phyloP scores from a whole-genome alignment of 1,284 basidiomycete genomes.

The Leucoagaricus sp. region DNA sequence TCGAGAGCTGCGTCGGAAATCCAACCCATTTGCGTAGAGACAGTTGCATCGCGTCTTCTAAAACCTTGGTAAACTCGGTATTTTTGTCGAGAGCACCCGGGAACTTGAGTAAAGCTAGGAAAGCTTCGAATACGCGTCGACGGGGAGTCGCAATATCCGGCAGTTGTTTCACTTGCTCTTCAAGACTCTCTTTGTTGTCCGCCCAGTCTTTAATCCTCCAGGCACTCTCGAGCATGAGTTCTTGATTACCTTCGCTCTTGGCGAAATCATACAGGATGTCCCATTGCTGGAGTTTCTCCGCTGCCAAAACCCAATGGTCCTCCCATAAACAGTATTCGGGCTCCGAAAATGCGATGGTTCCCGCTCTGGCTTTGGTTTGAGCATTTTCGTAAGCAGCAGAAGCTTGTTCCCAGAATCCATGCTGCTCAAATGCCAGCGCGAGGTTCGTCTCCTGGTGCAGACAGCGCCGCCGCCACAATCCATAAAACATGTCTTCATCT shows the following conservation, averaged over 20 bases:
- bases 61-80: slow-evolving; percentile 79
- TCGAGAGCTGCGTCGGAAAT: slow-evolving; percentile 83
- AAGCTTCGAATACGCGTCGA: slow-evolving; percentile 94
- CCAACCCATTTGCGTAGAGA: slow-evolving; percentile 96
- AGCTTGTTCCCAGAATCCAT: slow-evolving; percentile 96
- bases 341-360: slow-evolving; percentile 90
- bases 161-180: slow-evolving; percentile 83
- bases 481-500: slow-evolving; percentile 98
- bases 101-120: slow-evolving; percentile 79
- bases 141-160: slow-evolving; percentile 91
- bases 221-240: slow-evolving; percentile 92
- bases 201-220: slow-evolving; percentile 97
- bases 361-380: slow-evolving; percentile 84
- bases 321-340: slow-evolving; percentile 98
- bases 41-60: slow-evolving; percentile 97
- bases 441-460: slow-evolving; percentile 91
- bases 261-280: slow-evolving; percentile 94
- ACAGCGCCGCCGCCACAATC: slow-evolving; percentile 90
- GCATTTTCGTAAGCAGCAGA: slow-evolving; percentile 90
- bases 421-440: slow-evolving; percentile 94
- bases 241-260: slow-evolving; percentile 88
- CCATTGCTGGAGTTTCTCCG: slow-evolving; percentile 98
- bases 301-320: slow-evolving; percentile 97
- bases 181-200: slow-evolving; percentile 77
- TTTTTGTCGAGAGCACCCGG: slow-evolving; percentile 72